These are phyloP conservation scores for Earliella scabrosa DNA, from an alignment of 1,284 basidiomycete genomes.

Conservation along the genomic window DNA sequence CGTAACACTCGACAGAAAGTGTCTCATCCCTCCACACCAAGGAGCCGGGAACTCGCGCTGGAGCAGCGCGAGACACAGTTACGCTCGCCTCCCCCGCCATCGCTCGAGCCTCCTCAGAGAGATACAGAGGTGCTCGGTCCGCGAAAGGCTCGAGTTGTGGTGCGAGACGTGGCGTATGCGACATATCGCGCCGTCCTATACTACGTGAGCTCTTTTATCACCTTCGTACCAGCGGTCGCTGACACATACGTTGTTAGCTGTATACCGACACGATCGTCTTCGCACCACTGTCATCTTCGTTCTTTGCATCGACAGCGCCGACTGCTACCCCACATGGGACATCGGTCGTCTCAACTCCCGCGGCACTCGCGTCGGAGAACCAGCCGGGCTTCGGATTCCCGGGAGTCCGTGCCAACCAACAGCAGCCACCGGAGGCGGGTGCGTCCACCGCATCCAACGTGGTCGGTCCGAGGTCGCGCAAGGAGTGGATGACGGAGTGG, in stretches of 20 bases:
- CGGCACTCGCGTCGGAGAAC: constrained; percentile 35
- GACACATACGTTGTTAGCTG: constrained; percentile 49
- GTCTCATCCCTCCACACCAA: constrained; percentile 38
- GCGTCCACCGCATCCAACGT: constrained; percentile 9
- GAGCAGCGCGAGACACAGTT: constrained; percentile 6
- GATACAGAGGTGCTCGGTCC: constrained; percentile 34
- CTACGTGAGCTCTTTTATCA: constrained; percentile 56
- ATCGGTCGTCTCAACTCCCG: constrained; percentile 21
- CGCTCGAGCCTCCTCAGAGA: background rate
- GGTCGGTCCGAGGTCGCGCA: constrained; percentile 47
- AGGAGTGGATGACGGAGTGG: constrained; percentile 73
- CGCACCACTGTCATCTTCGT: constrained; percentile 80
- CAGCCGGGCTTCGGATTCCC: constrained; percentile 35
- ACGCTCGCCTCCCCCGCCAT: background rate
- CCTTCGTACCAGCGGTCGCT: background rate
- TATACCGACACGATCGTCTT: constrained; percentile 88
- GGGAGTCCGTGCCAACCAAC: constrained; percentile 18
- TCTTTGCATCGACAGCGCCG: constrained; percentile 40
- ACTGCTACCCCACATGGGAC: constrained; percentile 1
- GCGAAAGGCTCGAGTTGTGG: constrained; percentile 63
- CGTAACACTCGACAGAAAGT: constrained; percentile 40
- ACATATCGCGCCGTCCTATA: constrained; percentile 87
- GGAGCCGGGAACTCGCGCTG: constrained; percentile 15
- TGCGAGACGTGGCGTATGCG: constrained; percentile 80
- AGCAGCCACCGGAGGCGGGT: constrained; percentile 22